These are phyloP conservation scores for Hypseocharis bilobata DNA, from an alignment of 441 rosid species.

Conservation along the genomic window DNA sequence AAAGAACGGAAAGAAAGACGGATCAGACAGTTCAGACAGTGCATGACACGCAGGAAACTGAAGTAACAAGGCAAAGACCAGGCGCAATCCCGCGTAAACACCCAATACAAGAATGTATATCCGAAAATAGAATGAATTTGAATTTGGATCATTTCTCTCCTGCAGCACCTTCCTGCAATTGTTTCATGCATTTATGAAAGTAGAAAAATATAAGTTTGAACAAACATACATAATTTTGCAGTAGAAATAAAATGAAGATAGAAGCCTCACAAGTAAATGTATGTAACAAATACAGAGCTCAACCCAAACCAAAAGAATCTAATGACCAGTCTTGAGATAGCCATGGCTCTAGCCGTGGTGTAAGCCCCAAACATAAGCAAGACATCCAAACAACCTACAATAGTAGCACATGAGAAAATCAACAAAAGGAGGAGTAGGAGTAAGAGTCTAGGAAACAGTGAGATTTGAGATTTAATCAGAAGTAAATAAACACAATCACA, in stretches of 20 bases:
- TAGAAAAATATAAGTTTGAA: slow-evolving; percentile 1
- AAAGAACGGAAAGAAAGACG: slow-evolving; percentile 91
- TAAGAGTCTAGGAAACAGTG: slow-evolving; percentile 16
- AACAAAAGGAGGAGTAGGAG: slow-evolving; percentile 21
- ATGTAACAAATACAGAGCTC: slow-evolving; percentile 64
- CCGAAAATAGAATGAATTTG: slow-evolving; percentile 66
- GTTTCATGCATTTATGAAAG: slow-evolving; percentile 8
- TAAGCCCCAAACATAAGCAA: slow-evolving; percentile 94
- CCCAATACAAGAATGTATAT: slow-evolving; percentile 87
- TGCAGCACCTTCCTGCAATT: slow-evolving; percentile 69
- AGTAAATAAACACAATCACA: slow-evolving; percentile 15
- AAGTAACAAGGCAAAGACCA: slow-evolving; percentile 54
- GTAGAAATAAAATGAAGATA: background rate
- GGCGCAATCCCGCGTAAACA: slow-evolving; percentile 70
- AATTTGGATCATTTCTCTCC: slow-evolving; percentile 52
- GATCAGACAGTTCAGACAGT: slow-evolving; percentile 83
- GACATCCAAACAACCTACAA: slow-evolving; percentile 76
- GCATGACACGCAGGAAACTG: slow-evolving; percentile 85
- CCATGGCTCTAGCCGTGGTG: slow-evolving; percentile 92
- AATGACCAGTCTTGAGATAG: slow-evolving; percentile 88
- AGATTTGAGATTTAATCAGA: slow-evolving; percentile 6
- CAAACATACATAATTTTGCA: background rate
- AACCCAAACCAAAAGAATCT: slow-evolving; percentile 82
- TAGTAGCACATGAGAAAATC: slow-evolving; percentile 18
- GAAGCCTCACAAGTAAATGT: slow-evolving; percentile 67